phyloP scores from a whole-genome alignment of 139 green algal species.

The Ostreobium quekettii region DNA sequence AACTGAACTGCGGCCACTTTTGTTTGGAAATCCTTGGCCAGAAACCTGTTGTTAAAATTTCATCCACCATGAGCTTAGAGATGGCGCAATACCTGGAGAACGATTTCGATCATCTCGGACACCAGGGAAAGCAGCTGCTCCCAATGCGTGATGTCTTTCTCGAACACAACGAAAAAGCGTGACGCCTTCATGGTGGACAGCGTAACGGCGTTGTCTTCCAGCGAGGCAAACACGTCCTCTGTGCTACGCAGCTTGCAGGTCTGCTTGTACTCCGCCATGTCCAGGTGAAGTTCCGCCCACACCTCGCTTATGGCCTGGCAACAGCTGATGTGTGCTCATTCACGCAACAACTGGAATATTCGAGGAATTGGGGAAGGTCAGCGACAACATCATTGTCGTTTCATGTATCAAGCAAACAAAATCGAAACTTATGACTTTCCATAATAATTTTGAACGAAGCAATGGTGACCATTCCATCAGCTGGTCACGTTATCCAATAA shows the following conservation, averaged over 20 bases:
- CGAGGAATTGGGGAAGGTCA: no score
- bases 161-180: conserved; percentile 79
- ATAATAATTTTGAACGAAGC: conserved; percentile 2
- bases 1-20: no score
- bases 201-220: conserved; percentile 80
- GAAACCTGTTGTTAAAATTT: no score
- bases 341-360: conserved; percentile 4
- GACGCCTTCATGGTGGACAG: conserved; percentile 82
- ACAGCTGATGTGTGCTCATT: conserved; percentile 16
- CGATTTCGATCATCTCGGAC: conserved; percentile 71
- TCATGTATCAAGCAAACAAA: no score
- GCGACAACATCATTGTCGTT: no score
- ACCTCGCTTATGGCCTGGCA: conserved; percentile 21
- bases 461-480: background rate
- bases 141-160: conserved; percentile 67
- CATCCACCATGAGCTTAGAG: background rate
- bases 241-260: conserved; percentile 72
- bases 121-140: conserved; percentile 67
- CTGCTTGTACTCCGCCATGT: conserved; percentile 64
- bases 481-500: no score
- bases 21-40: no score
- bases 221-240: conserved; percentile 68
- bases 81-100: conserved; percentile 48
- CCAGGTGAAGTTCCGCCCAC: conserved; percentile 38
- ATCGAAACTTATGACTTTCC: conserved; percentile 7